Evolutionary conservation across 495 filamentous ascomycete genomes (phyloP).

Genomic region (Evansstolkia leycettana): DNA sequence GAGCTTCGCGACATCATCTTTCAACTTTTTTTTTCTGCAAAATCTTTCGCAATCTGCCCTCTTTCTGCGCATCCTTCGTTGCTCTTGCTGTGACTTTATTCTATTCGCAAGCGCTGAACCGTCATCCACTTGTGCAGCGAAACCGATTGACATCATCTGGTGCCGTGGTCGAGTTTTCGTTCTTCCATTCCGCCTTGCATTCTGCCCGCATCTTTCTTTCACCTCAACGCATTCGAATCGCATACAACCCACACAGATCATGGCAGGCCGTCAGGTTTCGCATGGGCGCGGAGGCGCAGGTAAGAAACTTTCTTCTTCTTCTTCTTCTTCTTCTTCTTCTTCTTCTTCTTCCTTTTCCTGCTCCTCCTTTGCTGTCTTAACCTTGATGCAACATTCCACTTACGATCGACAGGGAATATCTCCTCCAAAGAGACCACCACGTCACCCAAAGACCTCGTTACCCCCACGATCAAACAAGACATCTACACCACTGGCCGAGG

Average conservation of each 20-base stretch:
- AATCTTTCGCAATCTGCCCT: too few relatives aligned
- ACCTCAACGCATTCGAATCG: too few relatives aligned
- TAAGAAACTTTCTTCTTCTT: constrained; percentile 7
- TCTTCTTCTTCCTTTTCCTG: background rate
- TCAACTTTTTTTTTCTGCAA: too few relatives aligned
- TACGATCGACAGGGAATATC: constrained; percentile 55
- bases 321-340: background rate
- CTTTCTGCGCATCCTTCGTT: too few relatives aligned
- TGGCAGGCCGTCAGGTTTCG: constrained; percentile 8
- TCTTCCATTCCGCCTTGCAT: too few relatives aligned
- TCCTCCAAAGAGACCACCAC: constrained; percentile 39
- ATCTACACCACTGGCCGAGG: constrained; percentile 75
- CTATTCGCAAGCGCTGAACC: too few relatives aligned
- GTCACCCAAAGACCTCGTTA: constrained; percentile 50
- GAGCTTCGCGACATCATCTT: too few relatives aligned
- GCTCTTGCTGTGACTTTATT: too few relatives aligned
- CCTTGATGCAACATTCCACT: background rate
- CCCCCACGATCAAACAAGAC: constrained; percentile 69
- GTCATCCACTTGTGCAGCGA: too few relatives aligned
- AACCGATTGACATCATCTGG: too few relatives aligned
- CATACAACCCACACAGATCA: background rate
- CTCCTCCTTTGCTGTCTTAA: background rate
- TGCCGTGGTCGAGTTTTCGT: too few relatives aligned
- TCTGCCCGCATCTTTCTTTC: too few relatives aligned
- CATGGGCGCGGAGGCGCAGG: constrained; percentile 28